Base-by-base conservation (phyloP, 1,284 basidiomycete genomes). In the Dichomitus squalens region DNA sequence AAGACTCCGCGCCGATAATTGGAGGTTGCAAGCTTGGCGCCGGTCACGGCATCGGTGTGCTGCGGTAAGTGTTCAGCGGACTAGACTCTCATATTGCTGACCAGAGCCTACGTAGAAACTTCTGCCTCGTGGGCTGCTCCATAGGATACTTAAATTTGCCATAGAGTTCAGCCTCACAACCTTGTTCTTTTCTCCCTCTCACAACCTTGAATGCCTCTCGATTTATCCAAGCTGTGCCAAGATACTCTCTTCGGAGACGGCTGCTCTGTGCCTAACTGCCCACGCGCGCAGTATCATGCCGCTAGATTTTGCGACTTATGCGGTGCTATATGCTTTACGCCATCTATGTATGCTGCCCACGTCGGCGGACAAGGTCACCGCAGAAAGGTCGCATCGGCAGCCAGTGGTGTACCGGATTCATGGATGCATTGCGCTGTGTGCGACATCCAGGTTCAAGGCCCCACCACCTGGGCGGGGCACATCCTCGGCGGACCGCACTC, bases 301-400 rank as follows among this genome's bases (percentile, higher is more conserved):
- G 60, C 49, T 1, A 56, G 40, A 25, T 58, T 61, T 38, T 66
- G 65, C 25, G 49, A 57, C 6, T 0, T 39, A 4, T 66, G 65
- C 41, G 35, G 35, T 9, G 31, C 53, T 4, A 58, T 64, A 3
- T 64, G 59, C 18, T 8, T 8, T 7, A 31, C 58, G 8, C 41
- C 49, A 1, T 8, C n/a, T 1, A 11, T 14, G 1, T 59, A 52
- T 38, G 9, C 49, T 6, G 7, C 25, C 2, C 65, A 66, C 23
- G n/a, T 57, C 4, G 4, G 40, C 5, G 55, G 58, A 0, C 23
- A 33, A 11, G 23, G n/a, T 1, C 64, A 66, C 44, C 53, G 41
- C 5, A 25, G 18, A 4, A 46, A 38, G 35, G 31, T 16, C 0
- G 38, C 31, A 2, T 25, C 29, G 0, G 50, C 49, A 0, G 39